phyloP scores from a whole-genome alignment of 2,329 filamentous ascomycete genomes.

The Arthrobotrys pseudoclavata region DNA sequence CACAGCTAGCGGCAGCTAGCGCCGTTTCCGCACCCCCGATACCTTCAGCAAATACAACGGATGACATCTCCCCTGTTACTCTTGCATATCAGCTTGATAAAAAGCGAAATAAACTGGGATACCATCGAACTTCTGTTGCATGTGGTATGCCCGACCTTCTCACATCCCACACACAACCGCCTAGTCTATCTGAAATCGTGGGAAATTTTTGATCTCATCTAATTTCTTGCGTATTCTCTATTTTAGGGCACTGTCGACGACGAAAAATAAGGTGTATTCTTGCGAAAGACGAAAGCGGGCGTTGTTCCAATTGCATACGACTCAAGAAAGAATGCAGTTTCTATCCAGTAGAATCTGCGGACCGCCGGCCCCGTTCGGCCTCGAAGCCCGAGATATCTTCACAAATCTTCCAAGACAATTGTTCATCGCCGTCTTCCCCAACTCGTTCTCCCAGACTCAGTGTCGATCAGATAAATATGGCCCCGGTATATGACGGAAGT shows the following conservation, averaged over 20 bases:
- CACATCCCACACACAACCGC: neutral
- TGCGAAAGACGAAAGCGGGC: constrained; percentile 78
- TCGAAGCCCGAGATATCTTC: constrained; percentile 63
- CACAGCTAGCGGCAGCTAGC: constrained; percentile 61
- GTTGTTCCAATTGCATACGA: constrained; percentile 92
- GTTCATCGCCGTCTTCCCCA: constrained; percentile 63
- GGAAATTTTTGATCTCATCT: constrained; percentile 26
- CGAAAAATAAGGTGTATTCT: constrained; percentile 94
- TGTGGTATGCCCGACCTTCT: constrained; percentile 79
- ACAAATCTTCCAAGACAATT: constrained; percentile 61
- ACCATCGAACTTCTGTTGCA: constrained; percentile 93
- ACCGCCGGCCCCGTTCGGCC: constrained; percentile 63
- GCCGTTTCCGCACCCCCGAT: constrained; percentile 53
- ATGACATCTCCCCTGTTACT: constrained; percentile 57
- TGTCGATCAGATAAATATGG: constrained; percentile 59
- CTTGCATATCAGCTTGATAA: constrained; percentile 71
- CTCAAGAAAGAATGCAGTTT: constrained; percentile 96
- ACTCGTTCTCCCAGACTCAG: constrained; percentile 61
- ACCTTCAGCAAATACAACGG: constrained; percentile 54
- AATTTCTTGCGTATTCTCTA: constrained; percentile 41
- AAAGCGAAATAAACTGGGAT: constrained; percentile 90
- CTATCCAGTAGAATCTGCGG: constrained; percentile 79
- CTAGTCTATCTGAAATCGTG: neutral
- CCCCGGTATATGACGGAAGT: constrained; percentile 55
- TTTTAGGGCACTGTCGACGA: constrained; percentile 85